phyloP scores from a whole-genome alignment of 345 rosid genomes.

The Excoecaria agallocha region DNA sequence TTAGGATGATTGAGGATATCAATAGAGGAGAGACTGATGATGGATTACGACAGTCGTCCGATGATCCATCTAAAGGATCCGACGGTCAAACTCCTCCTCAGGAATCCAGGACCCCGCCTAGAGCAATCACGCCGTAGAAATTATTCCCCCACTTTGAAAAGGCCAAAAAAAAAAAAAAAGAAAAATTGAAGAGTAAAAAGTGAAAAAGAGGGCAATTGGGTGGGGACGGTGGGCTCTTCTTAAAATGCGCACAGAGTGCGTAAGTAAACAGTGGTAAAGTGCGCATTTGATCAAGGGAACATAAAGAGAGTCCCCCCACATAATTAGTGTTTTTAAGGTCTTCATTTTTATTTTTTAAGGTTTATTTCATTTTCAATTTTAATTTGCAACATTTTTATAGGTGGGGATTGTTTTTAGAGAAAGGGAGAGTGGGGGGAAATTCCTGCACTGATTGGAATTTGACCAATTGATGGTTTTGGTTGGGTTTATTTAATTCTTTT shows the following conservation, averaged over 20 bases:
- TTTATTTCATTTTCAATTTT: background rate
- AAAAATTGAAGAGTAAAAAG: background rate
- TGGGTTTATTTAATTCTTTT: slow-evolving; percentile 31
- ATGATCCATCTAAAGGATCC: slow-evolving; percentile 93
- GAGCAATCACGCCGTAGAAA: slow-evolving; percentile 49
- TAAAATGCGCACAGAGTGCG: slow-evolving; percentile 20
- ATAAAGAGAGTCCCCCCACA: background rate
- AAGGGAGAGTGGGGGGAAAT: slow-evolving; percentile 11
- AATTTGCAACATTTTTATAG: slow-evolving; percentile 26
- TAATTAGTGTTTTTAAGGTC: slow-evolving; percentile 9
- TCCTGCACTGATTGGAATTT: slow-evolving; percentile 38
- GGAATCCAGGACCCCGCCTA: slow-evolving; percentile 67
- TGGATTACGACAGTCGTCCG: slow-evolving; percentile 83
- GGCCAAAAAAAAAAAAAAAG: background rate
- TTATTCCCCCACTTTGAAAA: background rate
- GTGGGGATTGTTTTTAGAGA: slow-evolving; percentile 26
- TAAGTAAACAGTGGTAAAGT: slow-evolving; percentile 24
- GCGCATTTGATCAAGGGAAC: slow-evolving; percentile 20
- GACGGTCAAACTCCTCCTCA: slow-evolving; percentile 84
- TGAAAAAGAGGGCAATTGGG: background rate
- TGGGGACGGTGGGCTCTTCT: background rate
- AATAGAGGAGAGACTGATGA: slow-evolving; percentile 76
- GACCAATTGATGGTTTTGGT: slow-evolving; percentile 31
- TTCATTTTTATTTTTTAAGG: background rate
- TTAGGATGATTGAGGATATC: slow-evolving; percentile 90